phyloP scores from a whole-genome alignment of 1,139 yeast genomes.

The Starmera stellimalicola region DNA sequence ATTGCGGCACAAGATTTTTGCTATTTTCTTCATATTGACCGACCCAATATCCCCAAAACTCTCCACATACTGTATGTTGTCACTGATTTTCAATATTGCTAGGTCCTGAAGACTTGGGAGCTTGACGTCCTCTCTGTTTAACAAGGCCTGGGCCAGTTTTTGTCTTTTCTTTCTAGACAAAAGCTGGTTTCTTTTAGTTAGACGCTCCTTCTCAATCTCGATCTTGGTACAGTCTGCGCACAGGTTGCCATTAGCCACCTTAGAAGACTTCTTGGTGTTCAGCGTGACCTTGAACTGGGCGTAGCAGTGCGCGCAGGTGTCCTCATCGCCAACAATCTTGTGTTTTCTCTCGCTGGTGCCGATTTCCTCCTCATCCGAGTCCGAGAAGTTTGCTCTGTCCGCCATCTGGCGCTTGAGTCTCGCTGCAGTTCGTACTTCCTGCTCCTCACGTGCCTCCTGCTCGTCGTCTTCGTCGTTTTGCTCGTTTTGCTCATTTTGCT shows the following conservation, averaged over 20 bases:
- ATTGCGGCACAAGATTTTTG: slow-evolving; percentile 71
- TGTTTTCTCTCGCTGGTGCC: slow-evolving; percentile 22
- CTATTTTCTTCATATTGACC: slow-evolving; percentile 52
- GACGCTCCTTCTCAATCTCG: slow-evolving; percentile 28
- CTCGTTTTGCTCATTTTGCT: slow-evolving; percentile 8
- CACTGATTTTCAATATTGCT: slow-evolving; percentile 63
- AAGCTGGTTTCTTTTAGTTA: slow-evolving; percentile 40
- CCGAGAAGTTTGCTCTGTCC: slow-evolving; percentile 27
- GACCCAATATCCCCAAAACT: slow-evolving; percentile 73
- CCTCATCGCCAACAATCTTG: slow-evolving; percentile 35
- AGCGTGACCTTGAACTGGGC: slow-evolving; percentile 49
- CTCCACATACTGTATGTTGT: slow-evolving; percentile 68
- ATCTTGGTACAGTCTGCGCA: slow-evolving; percentile 57
- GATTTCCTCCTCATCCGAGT: slow-evolving; percentile 23
- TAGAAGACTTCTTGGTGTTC: slow-evolving; percentile 43
- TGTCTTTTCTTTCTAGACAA: slow-evolving; percentile 67
- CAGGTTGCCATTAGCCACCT: slow-evolving; percentile 37
- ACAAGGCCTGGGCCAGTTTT: slow-evolving; percentile 72
- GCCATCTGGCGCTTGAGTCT: slow-evolving; percentile 22
- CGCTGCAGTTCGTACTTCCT: slow-evolving; percentile 35
- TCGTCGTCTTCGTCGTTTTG: slow-evolving; percentile 16
- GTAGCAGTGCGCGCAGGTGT: slow-evolving; percentile 52
- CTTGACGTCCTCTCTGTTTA: slow-evolving; percentile 56
- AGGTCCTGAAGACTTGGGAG: slow-evolving; percentile 73
- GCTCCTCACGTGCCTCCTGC: slow-evolving; percentile 22